Base-by-base conservation (phyloP, 2,329 filamentous ascomycete species). In the Cladosporium sphaerospermum region DNA sequence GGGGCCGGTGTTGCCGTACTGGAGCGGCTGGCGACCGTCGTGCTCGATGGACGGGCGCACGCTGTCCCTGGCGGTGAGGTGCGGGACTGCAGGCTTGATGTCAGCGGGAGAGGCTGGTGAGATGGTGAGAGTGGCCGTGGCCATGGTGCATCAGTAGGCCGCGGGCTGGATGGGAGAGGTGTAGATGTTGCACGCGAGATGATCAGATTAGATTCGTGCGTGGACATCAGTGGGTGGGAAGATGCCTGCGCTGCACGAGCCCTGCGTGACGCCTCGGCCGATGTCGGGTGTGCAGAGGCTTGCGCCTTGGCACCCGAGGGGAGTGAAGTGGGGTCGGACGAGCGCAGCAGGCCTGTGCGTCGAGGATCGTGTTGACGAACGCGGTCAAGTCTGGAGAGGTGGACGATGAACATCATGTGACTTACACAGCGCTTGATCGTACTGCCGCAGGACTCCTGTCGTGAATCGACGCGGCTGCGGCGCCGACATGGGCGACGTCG, bases 161-260 rank as follows among this genome's bases (percentile, higher is more conserved):
- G 48, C 48, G 48, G 40, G 40, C n/a, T 49, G 32, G 48, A 44
- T 48, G 53, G 46, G 52, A 46, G 54, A 34, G 23, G 48, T 40
- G 45, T 53, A 56, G 56, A 52, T 44, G 54, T 55, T 28, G 23
- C 23, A 28, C 23, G 54, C 37, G 36, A 61, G 59, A 61, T 61
- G 57, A 62, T 62, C 60, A 58, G 59, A 62, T 62, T 55, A 62
- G 60, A 62, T 62, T 56, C 44, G 47, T 55, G 50, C 50, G 13
- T 18, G 18, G 42, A 31, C 34, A 45, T 50, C 52, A 47, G 52
- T 50, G 39, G 14, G 37, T 41, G 3, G 14, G 46, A 23, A 28
- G 16, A 51, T 18, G 11, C 13, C 23, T 42, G 40, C 48, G 37
- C 23, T 13, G 48, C 48, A 51, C 48, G 48, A 37, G 18, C 48